These are phyloP conservation scores for Lecanoromycetidae sp. DNA, from an alignment of 2,329 filamentous ascomycete genomes.

Conservation along the genomic window DNA sequence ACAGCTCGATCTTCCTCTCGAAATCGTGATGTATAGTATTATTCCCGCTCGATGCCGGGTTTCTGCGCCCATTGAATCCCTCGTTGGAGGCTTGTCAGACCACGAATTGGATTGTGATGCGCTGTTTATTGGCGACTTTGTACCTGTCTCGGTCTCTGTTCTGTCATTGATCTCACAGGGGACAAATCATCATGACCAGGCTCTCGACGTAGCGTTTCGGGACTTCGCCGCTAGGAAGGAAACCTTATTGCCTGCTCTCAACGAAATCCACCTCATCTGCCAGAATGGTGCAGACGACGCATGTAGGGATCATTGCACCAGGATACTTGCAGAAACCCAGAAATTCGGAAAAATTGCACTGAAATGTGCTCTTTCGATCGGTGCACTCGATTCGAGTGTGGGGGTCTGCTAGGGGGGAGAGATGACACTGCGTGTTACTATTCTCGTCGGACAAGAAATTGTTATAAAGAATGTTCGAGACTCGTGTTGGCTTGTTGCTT, in stretches of 20 bases:
- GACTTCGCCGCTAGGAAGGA: constrained; percentile 18
- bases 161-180: constrained; percentile 12
- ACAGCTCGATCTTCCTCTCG: constrained; percentile 19
- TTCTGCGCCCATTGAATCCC: constrained; percentile 13
- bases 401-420: too few species aligned
- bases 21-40: constrained; percentile 19
- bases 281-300: constrained; percentile 14
- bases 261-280: constrained; percentile 16
- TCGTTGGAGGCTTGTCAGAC: constrained; percentile 13
- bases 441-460: too few species aligned
- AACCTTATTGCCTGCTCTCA: constrained; percentile 17
- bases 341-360: too few species aligned
- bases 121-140: background rate
- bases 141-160: background rate
- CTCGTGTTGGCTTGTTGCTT: too few species aligned
- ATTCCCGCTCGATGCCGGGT: background rate
- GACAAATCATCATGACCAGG: constrained; percentile 16
- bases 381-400: too few species aligned
- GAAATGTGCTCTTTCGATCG: too few species aligned
- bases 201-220: constrained; percentile 19
- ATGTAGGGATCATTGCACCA: constrained; percentile 18
- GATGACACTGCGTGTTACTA: too few species aligned
- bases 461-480: too few species aligned
- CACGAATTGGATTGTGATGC: background rate
- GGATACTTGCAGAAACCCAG: constrained; percentile 10